Base-by-base conservation (phyloP, 1,284 basidiomycete species). In the Dichomitus squalens region DNA sequence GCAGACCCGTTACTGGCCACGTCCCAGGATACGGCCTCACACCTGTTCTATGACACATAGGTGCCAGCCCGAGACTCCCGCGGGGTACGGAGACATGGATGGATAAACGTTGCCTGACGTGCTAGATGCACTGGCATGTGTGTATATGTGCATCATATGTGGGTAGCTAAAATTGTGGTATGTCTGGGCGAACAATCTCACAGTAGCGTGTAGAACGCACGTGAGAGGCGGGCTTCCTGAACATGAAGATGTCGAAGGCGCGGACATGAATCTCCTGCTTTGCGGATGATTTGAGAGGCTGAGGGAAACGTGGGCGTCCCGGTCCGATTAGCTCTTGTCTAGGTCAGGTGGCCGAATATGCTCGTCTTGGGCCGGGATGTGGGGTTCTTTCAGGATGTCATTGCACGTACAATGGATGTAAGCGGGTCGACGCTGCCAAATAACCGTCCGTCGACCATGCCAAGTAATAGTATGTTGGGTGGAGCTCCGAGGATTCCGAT, bases 11-110 rank as follows among this genome's bases (percentile, higher is more conserved):
- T 29, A 27, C 27, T 27, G 41, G 41, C 25, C 14, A 14, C 20
- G 44, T 47, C 44, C 29, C 44, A 47, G 44, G 27, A 29, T 7
- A 12, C 31, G 18, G 27, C 44, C 44, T 31, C 44, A 18, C 12
- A 18, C 29, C 9, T 47, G n/a, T 25, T 43, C 41, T 21, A 25
- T 14, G 23, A n/a, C 41, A 27, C 44, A 44, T 14, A 29, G 41
- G 16, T 29, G 41, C 41, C 41, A 44, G n/a, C 41, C 51, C 41
- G 21, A 39, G 40, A 20, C 51, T 52, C 51, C 51, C 51, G 51
- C 51, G 51, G 40, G 51, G 21, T 14, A 6, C 27, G n/a, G 35
- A 23, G 38, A 38, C 31, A 49, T 34, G 47, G 21, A 11, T 23
- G 14, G 35, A 18, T 16, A 29, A 47, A 47, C 31, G 44, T 29